A percentile compares a stretch with the other conserved stretches of the same genome.
These are phyloP conservation scores for Aspergillus amoenus DNA, from an alignment of 2,329 filamentous ascomycete genomes.

Conservation along the genomic window DNA sequence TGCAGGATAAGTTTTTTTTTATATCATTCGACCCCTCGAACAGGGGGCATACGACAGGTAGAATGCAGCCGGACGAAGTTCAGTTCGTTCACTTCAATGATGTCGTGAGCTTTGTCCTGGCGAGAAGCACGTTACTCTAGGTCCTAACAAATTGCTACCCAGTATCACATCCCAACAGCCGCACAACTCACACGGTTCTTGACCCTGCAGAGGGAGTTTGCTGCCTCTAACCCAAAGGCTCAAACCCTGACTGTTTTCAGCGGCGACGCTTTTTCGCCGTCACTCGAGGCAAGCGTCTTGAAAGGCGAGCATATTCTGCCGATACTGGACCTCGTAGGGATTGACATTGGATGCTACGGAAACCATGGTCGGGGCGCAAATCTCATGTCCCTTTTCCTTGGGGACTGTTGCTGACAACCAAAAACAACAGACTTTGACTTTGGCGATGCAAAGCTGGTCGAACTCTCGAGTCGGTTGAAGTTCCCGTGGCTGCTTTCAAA, in stretches of 20 bases:
- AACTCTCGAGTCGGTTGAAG: conserved; percentile 9
- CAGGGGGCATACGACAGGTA: background rate
- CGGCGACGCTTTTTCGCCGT: conserved; percentile 20
- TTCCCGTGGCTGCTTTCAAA: conserved; percentile 17
- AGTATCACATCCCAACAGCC: conserved; percentile 10
- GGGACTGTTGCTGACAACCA: background rate
- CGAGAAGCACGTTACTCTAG: background rate
- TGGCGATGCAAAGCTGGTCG: conserved; percentile 13
- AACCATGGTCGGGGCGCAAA: conserved; percentile 16
- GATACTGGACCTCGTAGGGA: conserved; percentile 12
- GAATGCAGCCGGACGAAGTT: conserved; percentile 4
- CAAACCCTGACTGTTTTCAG: conserved; percentile 14
- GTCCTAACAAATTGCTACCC: background rate
- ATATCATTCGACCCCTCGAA: background rate
- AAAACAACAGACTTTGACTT: conserved; percentile 14
- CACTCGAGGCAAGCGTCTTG: conserved; percentile 17
- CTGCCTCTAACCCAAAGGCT: background rate
- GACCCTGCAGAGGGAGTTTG: conserved; percentile 2
- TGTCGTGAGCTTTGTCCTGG: background rate
- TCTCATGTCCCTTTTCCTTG: background rate
- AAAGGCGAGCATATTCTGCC: conserved; percentile 19
- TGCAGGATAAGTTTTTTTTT: background rate
- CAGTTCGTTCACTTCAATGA: conserved; percentile 14
- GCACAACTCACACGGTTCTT: conserved; percentile 3
- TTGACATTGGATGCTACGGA: conserved; percentile 18